Conservation (phyloP, 73 alveolate species). For the Symbiodinium natans region DNA sequence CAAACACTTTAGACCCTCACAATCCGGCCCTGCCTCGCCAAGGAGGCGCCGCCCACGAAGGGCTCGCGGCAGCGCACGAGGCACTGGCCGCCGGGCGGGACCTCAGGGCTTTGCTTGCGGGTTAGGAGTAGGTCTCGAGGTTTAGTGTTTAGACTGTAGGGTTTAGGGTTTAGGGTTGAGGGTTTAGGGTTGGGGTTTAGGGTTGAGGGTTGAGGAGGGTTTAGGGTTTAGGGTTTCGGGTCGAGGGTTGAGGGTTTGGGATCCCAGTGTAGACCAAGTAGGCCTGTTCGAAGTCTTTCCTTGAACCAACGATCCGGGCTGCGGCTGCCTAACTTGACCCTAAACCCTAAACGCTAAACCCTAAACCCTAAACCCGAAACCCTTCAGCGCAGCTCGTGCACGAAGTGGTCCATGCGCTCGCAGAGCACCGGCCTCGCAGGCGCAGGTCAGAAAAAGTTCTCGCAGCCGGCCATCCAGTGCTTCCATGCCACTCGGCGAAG, state of each 20-base stretch:
- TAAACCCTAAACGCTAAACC: too few species aligned
- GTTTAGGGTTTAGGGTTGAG: neutral
- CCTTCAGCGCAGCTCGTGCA: too few species aligned
- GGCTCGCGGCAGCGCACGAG: slow-evolving; percentile 74
- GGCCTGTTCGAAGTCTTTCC: too few species aligned
- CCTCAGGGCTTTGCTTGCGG: neutral
- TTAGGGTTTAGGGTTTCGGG: neutral
- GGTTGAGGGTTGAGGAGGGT: neutral
- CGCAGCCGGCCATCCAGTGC: too few species aligned
- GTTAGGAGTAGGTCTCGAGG: neutral
- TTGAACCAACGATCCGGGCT: too few species aligned
- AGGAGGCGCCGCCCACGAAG: slow-evolving; percentile 57
- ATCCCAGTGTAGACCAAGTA: neutral
- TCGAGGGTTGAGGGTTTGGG: neutral
- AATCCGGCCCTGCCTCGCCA: slow-evolving; percentile 30
- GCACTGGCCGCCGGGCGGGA: slow-evolving; percentile 55
- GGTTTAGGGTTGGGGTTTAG: neutral
- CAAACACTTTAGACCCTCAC: too few species aligned
- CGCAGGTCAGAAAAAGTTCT: too few species aligned
- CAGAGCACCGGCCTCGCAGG: too few species aligned
- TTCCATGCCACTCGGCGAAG: too few species aligned
- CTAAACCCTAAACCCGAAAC: too few species aligned
- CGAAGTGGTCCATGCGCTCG: too few species aligned
- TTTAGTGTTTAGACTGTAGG: neutral
- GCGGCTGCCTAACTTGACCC: too few species aligned